These are phyloP conservation scores for Chytriomyces sp. DNA, from an alignment of 192 early-diverging fungal species.

Conservation along the genomic window DNA sequence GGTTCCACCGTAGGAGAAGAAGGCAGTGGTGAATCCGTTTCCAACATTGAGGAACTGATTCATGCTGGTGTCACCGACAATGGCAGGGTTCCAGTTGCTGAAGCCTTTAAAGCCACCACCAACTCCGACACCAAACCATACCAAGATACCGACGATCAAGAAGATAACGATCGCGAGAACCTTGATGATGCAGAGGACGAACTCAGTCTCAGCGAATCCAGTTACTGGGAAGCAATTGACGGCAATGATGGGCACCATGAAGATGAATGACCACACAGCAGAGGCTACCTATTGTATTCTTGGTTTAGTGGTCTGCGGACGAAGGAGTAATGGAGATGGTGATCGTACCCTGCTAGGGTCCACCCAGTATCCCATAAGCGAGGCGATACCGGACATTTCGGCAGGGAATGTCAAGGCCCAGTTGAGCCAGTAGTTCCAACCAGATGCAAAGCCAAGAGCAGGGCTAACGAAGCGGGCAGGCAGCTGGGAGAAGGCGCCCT, in stretches of 20 bases:
- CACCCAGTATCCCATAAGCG: conserved; percentile 72
- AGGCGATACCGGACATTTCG: conserved; percentile 76
- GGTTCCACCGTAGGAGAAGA: conserved; percentile 56
- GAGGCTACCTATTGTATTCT: too few species aligned
- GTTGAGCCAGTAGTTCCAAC: conserved; percentile 48
- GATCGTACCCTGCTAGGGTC: conserved; percentile 33
- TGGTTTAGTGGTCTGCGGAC: too few species aligned
- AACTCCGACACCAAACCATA: conserved; percentile 8
- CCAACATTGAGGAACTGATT: conserved; percentile 59
- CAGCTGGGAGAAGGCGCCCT: conserved; percentile 80
- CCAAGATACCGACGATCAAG: conserved; percentile 62
- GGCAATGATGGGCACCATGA: conserved; percentile 56
- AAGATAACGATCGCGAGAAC: conserved; percentile 79
- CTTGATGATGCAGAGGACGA: conserved; percentile 78
- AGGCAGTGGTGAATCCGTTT: conserved; percentile 72
- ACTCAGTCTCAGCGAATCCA: conserved; percentile 76
- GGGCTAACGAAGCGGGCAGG: conserved; percentile 80
- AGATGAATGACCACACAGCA: conserved; percentile 54
- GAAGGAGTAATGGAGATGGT: too few species aligned
- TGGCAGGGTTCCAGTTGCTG: conserved; percentile 39
- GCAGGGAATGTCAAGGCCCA: conserved; percentile 34
- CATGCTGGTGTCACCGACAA: not conserved
- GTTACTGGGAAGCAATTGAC: conserved; percentile 66
- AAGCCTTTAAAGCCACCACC: conserved; percentile 28
- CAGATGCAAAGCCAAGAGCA: conserved; percentile 61